A percentile compares a stretch with the other conserved stretches of the same genome.
These are phyloP conservation scores for Trichoderma citrinoviride DNA, from an alignment of 2,329 filamentous ascomycete species.

Conservation along the genomic window DNA sequence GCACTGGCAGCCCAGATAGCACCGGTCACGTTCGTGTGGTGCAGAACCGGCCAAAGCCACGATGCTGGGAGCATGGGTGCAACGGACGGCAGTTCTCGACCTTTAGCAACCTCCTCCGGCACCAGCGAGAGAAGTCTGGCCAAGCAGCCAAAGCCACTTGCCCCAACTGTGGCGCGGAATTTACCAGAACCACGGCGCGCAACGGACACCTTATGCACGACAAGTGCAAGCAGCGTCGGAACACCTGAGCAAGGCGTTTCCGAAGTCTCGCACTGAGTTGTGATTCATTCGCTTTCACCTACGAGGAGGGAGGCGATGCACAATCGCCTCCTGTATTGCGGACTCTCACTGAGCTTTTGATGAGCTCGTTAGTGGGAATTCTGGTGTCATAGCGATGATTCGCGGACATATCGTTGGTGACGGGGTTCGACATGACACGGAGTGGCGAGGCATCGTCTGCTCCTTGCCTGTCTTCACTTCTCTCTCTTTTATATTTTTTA, in stretches of 20 bases:
- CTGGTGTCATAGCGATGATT: constrained; percentile 16
- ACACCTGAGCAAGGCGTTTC: constrained; percentile 25
- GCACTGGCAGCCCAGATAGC: constrained; percentile 37
- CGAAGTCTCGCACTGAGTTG: constrained; percentile 23
- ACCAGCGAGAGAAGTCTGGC: constrained; percentile 92
- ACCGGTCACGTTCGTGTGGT: constrained; percentile 63
- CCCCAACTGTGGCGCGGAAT: constrained; percentile 88
- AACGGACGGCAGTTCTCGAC: constrained; percentile 95
- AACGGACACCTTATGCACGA: constrained; percentile 85
- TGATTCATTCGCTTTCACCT: constrained; percentile 19
- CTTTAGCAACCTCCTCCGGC: constrained; percentile 88
- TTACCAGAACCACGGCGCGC: constrained; percentile 81
- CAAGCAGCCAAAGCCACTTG: constrained; percentile 86
- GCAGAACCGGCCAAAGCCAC: constrained; percentile 81
- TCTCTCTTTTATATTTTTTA: neutral
- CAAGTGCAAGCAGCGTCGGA: constrained; percentile 74
- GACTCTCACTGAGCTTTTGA: neutral
- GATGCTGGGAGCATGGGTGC: constrained; percentile 97
- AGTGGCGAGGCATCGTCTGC: neutral
- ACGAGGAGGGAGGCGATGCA: constrained; percentile 12
- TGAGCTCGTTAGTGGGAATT: neutral
- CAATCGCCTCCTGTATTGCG: constrained; percentile 8
- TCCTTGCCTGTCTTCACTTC: neutral
- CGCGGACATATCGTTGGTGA: constrained; percentile 20
- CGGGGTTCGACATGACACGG: neutral